Base-by-base conservation (phyloP, 805 yeast species). In the Monosporozyma unispora region DNA sequence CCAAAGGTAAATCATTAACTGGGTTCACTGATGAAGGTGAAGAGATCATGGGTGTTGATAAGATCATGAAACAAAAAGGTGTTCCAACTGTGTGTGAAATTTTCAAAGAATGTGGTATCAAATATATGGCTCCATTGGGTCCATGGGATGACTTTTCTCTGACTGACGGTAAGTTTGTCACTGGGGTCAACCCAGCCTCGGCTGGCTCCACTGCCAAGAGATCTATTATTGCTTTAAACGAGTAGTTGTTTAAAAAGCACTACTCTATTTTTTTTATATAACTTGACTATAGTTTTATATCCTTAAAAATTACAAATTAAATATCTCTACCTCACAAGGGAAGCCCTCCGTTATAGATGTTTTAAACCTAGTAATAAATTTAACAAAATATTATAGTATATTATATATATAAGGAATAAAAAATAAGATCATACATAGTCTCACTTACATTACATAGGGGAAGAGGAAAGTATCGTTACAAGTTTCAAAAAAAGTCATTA, bases 161-260 rank as follows among this genome's bases (percentile, higher is more conserved):
- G 41, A 66, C 67, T 25, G 87, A 82, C 58, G 83, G 82, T 25
- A 75, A 75, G 57, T 48, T 82, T 40, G 78, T 81, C 39, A 76
- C 84, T n/a, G 87, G 87, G 44, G 77, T 75, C 22, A 82, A 82
- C 67, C 87, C 87, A 21, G 78, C 76, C 18, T 72, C 79, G 43
- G 82, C 82, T 11, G 50, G 57, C 11, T 69, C 73, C 5, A 73
- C 80, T 41, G 83, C 83, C 9, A 40, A 25, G 2, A 50, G 45
- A 59, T 52, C 53, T 58, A 63, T 54, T 44, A 19, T 31, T 29
- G 52, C 52, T 31, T 19, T 48, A 39, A 21, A 12, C 12, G 8
- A 43, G 7, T 37, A 37, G 10, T 19, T 18, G 11, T 6, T 4
- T 33, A n/a, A 3, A 33, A 4, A n/a, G 7, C 6, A 19, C 7